Conservation (phyloP, 2,329 filamentous ascomycete genomes). For the Diplodia corticola region DNA sequence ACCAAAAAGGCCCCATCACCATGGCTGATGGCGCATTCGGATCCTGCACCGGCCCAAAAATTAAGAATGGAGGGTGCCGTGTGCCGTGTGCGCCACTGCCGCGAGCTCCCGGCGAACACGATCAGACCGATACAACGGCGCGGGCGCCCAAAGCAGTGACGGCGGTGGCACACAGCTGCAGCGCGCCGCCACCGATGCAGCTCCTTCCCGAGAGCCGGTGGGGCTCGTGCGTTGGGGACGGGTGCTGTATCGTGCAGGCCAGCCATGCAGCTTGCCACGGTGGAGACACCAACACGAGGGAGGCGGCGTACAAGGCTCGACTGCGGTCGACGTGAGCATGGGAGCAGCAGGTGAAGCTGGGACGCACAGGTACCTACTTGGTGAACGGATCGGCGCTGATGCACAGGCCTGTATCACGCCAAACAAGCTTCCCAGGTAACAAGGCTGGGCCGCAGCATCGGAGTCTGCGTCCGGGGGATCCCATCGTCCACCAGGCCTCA, state of each 20-base stretch:
- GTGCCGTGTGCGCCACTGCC: not conserved
- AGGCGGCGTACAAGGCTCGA: not conserved
- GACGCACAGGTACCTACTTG: not conserved
- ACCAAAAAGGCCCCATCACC: not conserved
- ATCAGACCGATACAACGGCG: not conserved
- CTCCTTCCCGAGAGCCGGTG: not conserved
- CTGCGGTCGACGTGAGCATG: not conserved
- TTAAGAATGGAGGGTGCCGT: not conserved
- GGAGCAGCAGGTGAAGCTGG: not conserved
- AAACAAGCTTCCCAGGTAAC: not conserved
- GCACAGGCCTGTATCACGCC: not conserved
- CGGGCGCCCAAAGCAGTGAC: not conserved
- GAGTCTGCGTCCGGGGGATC: not conserved
- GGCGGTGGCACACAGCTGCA: not conserved
- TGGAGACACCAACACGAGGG: slow-evolving; percentile 2
- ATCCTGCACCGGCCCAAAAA: not conserved
- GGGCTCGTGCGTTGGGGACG: not conserved
- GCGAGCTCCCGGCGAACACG: slow-evolving; percentile 1
- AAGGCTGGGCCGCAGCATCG: not conserved
- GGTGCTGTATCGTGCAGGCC: not conserved
- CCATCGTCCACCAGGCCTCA: not conserved
- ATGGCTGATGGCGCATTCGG: too few relatives aligned
- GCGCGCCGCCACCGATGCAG: not conserved
- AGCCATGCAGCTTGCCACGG: not conserved
- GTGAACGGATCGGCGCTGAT: too few relatives aligned